phyloP scores from a whole-genome alignment of 2,329 filamentous ascomycete genomes.

The Gnomoniopsis smithogilvyi region DNA sequence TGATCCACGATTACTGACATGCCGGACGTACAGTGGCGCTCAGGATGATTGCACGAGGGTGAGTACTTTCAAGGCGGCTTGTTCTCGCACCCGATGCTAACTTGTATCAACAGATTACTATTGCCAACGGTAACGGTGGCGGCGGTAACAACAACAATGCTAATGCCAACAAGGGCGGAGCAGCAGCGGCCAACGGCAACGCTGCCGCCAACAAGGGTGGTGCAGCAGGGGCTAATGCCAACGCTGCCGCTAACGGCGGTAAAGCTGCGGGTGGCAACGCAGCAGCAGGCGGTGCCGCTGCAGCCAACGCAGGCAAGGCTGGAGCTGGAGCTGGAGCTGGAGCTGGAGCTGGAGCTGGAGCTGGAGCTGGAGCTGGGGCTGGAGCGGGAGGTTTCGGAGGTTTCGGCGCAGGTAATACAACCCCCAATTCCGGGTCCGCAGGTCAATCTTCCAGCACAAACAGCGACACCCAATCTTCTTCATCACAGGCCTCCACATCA shows the following conservation, averaged over 20 bases:
- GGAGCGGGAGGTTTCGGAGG: not conserved
- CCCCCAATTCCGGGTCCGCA: constrained; percentile 9
- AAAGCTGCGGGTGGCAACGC: not conserved
- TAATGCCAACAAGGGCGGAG: constrained; percentile 21
- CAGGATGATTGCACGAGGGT: constrained; percentile 65
- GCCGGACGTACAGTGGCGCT: constrained; percentile 41
- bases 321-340: not conserved
- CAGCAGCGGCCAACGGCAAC: constrained; percentile 1
- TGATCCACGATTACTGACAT: not conserved
- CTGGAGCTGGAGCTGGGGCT: constrained; percentile 13
- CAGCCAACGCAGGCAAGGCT: not conserved
- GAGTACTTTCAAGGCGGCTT: not conserved
- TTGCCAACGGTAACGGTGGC: constrained; percentile 9
- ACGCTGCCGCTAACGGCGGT: constrained; percentile 8
- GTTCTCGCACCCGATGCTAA: not conserved
- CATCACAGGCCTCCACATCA: not conserved
- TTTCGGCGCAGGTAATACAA: constrained; percentile 11
- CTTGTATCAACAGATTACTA: constrained; percentile 10
- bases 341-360: constrained; percentile 12
- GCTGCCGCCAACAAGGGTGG: not conserved
- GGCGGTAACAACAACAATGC: constrained; percentile 22
- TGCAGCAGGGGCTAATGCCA: not conserved
- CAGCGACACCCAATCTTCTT: not conserved
- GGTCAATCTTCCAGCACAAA: not conserved
- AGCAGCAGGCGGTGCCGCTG: too few species aligned